Conservation (phyloP, 2,329 filamentous ascomycete genomes). For the Leptosphaerulina australis region DNA sequence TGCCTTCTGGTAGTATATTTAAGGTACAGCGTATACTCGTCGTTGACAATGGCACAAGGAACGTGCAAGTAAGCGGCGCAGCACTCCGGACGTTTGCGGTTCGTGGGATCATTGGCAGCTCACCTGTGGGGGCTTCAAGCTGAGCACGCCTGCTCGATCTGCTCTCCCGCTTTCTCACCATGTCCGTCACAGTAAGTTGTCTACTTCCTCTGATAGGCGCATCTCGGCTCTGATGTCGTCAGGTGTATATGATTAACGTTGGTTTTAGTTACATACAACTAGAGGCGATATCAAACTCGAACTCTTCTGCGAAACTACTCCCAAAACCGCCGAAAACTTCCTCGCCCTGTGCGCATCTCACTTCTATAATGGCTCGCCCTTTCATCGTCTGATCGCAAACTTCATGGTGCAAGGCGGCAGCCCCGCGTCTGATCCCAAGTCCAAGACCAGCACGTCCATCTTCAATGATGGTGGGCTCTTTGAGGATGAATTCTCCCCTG, state of each 20-base stretch:
- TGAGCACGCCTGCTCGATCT: slow-evolving; percentile 10
- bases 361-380: slow-evolving; percentile 76
- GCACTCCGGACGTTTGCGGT: background rate
- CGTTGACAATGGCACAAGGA: slow-evolving; percentile 12
- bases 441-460: slow-evolving; percentile 73
- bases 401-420: slow-evolving; percentile 84
- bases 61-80: slow-evolving; percentile 13
- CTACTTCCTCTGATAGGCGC: slow-evolving; percentile 3
- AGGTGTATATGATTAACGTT: too few species aligned
- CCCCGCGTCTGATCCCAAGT: slow-evolving; percentile 55
- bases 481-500: slow-evolving; percentile 79
- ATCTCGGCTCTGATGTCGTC: background rate
- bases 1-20: background rate
- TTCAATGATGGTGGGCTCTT: slow-evolving; percentile 65
- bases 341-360: slow-evolving; percentile 81
- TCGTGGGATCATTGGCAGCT: slow-evolving; percentile 5
- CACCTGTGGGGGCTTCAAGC: slow-evolving; percentile 14
- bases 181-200: slow-evolving; percentile 56
- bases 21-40: background rate
- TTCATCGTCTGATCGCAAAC: slow-evolving; percentile 78
- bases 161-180: slow-evolving; percentile 31
- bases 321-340: slow-evolving; percentile 92
- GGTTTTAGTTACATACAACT: slow-evolving; percentile 79
- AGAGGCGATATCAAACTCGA: slow-evolving; percentile 93
- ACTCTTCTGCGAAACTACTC: slow-evolving; percentile 92